These are phyloP conservation scores for Trichoderma cornu-damae DNA, from an alignment of 2,329 filamentous ascomycete genomes.

Conservation along the genomic window DNA sequence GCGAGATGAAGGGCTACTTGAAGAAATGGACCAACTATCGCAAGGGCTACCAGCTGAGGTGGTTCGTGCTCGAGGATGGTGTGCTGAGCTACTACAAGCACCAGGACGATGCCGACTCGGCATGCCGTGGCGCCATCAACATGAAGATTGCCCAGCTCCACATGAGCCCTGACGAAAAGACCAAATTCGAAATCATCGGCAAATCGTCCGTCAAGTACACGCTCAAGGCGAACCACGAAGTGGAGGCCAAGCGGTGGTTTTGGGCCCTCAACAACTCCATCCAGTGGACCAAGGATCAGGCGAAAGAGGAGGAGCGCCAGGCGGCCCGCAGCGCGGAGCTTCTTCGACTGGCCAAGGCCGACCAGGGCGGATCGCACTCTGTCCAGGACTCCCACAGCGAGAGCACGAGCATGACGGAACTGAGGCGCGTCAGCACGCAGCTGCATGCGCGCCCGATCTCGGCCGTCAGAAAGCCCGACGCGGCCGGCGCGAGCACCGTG, in stretches of 20 bases:
- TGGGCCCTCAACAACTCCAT: conserved; percentile 99
- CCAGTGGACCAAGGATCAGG: conserved; percentile 96
- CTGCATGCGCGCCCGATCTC: background rate
- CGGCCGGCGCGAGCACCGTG: conserved; percentile 40
- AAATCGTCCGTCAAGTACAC: conserved; percentile 99
- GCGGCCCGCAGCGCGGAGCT: conserved; percentile 69
- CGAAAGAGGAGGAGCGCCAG: conserved; percentile 79
- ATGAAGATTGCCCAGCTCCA: conserved; percentile 93
- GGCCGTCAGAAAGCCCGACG: conserved; percentile 29
- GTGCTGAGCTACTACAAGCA: conserved; percentile 99
- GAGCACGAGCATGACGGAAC: conserved; percentile 46
- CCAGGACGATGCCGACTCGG: conserved; percentile 93
- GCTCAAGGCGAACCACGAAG: conserved; percentile 94
- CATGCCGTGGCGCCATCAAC: conserved; percentile 95
- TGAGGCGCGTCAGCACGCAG: conserved; percentile 37
- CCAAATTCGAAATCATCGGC: conserved; percentile 93
- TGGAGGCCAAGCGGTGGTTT: conserved; percentile 98
- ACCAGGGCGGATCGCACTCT: conserved; percentile 54
- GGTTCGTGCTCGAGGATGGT: conserved; percentile 97
- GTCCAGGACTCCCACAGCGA: conserved; percentile 47
- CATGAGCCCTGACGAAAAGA: conserved; percentile 97
- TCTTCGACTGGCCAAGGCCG: conserved; percentile 72
- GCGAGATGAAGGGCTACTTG: conserved; percentile 97
- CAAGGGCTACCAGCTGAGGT: conserved; percentile 90
- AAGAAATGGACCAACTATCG: conserved; percentile 99